Evolutionary conservation across 352 stramenopile species (phyloP).

Genomic region (Pythium chondricola): DNA sequence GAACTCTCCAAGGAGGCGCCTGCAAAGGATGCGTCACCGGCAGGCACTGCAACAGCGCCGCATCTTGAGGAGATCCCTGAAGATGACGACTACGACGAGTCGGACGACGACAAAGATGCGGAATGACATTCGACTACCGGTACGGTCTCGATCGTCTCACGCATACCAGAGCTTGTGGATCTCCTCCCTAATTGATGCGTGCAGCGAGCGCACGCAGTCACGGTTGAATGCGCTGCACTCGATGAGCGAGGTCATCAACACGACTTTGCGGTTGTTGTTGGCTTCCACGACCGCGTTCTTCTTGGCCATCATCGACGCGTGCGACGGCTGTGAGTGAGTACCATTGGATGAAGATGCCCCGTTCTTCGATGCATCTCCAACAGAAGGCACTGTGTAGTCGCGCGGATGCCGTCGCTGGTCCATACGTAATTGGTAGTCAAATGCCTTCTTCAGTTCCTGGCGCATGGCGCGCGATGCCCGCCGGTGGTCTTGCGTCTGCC

Average conservation of each 20-base stretch:
- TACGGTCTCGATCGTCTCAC: background rate
- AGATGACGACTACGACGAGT: slow-evolving; percentile 2
- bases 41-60: background rate
- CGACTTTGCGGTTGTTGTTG: slow-evolving; percentile 14
- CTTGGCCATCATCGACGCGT: slow-evolving; percentile 1
- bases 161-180: slow-evolving; percentile 12
- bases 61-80: slow-evolving; percentile 1
- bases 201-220: slow-evolving; percentile 32
- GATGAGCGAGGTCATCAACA: slow-evolving; percentile 38
- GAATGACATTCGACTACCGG: background rate
- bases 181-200: slow-evolving; percentile 40
- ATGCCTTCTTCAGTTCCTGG: slow-evolving; percentile 40
- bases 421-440: slow-evolving; percentile 42
- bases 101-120: background rate
- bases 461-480: slow-evolving; percentile 25
- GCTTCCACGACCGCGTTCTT: slow-evolving; percentile 7
- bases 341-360: background rate
- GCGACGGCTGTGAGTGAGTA: background rate
- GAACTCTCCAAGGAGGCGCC: slow-evolving; percentile 1
- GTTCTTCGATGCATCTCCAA: background rate
- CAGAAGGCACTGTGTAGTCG: background rate
- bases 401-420: slow-evolving; percentile 32
- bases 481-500: slow-evolving; percentile 25
- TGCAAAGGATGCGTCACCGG: too few species aligned
- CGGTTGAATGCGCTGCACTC: slow-evolving; percentile 42